Conservation (phyloP, 208 protist genomes). For the Acanthamoeba triangularis region DNA sequence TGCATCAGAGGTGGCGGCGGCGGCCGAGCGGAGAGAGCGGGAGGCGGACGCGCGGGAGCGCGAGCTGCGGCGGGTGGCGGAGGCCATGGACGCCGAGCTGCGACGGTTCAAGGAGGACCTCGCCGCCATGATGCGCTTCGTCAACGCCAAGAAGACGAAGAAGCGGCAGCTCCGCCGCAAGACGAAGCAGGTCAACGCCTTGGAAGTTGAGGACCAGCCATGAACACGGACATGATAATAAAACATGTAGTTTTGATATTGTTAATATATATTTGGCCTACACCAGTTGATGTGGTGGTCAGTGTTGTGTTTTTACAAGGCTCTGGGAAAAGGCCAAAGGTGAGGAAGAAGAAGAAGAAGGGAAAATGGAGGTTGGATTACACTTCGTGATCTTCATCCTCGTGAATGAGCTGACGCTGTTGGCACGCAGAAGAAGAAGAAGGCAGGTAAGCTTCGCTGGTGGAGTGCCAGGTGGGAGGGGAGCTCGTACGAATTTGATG, state of each 20-base stretch:
- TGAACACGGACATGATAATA: too few relatives aligned
- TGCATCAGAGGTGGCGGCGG: too few relatives aligned
- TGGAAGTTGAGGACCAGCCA: too few relatives aligned
- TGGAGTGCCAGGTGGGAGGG: neutral
- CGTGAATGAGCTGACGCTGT: neutral
- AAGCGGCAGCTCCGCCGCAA: too few relatives aligned
- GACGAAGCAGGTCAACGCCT: too few relatives aligned
- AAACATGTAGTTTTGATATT: too few relatives aligned
- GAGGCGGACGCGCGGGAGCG: neutral
- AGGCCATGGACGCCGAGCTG: constrained; percentile 27
- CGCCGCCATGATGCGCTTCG: neutral
- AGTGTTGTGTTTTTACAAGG: too few relatives aligned
- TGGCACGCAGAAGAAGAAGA: neutral
- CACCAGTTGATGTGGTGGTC: too few relatives aligned
- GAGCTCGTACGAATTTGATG: constrained; percentile 21
- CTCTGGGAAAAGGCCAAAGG: too few relatives aligned
- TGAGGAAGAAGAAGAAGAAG: too few relatives aligned
- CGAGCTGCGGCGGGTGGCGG: neutral
- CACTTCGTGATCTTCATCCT: neutral
- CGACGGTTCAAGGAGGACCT: constrained; percentile 18
- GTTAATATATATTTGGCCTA: too few relatives aligned
- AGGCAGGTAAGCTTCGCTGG: neutral
- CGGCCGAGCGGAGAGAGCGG: neutral
- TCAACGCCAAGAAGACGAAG: constrained; percentile 7
- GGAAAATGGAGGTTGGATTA: neutral